Percentiles rank a stretch among this genome's conserved stretches.
Conservation (phyloP, 352 stramenopile genomes). For the Pythium inflatum region DNA sequence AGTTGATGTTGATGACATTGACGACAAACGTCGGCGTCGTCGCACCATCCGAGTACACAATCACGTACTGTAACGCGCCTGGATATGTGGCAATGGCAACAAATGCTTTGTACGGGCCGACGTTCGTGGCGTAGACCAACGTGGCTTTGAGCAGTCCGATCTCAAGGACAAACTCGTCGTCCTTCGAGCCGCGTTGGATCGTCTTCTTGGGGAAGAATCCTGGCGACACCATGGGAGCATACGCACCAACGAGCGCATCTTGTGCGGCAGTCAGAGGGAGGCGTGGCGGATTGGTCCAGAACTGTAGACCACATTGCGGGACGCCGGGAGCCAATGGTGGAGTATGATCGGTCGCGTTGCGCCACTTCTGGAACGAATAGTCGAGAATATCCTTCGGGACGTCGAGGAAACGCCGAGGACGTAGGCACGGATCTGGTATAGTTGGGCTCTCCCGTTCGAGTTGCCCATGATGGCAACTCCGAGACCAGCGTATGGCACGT, state of each 20-base stretch:
- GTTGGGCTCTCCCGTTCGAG: conserved; percentile 34
- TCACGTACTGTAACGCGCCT: background rate
- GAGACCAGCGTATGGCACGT: conserved; percentile 43
- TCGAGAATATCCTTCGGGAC: conserved; percentile 57
- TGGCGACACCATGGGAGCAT: conserved; percentile 39
- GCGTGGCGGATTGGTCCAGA: conserved; percentile 48
- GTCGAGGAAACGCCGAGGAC: conserved; percentile 68
- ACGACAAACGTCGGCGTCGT: background rate
- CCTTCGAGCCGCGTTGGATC: conserved; percentile 17
- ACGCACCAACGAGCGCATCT: conserved; percentile 44
- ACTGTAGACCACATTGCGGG: conserved; percentile 42
- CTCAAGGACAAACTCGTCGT: conserved; percentile 4
- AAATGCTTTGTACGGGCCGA: conserved; percentile 1
- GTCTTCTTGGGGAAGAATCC: conserved; percentile 42
- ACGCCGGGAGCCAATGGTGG: conserved; percentile 34
- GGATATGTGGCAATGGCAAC: background rate
- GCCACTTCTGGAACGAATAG: conserved; percentile 39
- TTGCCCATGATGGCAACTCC: conserved; percentile 62
- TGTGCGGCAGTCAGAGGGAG: conserved; percentile 31
- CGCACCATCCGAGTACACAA: background rate
- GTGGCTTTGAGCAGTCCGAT: background rate
- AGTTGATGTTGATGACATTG: background rate
- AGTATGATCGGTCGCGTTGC: conserved; percentile 34
- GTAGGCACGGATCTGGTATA: conserved; percentile 56
- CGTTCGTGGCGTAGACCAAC: conserved; percentile 1